A percentile compares a stretch with the other conserved stretches of the same genome.
Conservation (phyloP, 2,329 filamentous ascomycete genomes). For the Chrysosporium keratinophilum region DNA sequence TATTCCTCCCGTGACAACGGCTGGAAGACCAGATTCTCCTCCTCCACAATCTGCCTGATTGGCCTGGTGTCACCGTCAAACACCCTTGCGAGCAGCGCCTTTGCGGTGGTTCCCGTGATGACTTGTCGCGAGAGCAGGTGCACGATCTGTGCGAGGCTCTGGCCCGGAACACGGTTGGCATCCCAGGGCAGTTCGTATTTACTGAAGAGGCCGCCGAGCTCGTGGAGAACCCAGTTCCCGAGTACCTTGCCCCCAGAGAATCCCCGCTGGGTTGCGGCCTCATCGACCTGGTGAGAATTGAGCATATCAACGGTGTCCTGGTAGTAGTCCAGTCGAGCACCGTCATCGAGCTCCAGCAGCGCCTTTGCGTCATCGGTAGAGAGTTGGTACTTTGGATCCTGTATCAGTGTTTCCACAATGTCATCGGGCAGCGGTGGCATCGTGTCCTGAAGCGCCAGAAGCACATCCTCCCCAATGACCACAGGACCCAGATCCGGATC, state of each 20-base stretch:
- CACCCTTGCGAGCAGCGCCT: conserved; percentile 47
- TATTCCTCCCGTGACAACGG: conserved; percentile 50
- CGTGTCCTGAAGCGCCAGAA: conserved; percentile 51
- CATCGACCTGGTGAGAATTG: conserved; percentile 20
- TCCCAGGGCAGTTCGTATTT: conserved; percentile 43
- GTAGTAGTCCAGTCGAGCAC: conserved; percentile 72
- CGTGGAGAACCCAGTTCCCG: conserved; percentile 65
- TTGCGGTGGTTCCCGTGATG: conserved; percentile 49
- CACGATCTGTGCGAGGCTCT: conserved; percentile 38
- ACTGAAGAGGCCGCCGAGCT: conserved; percentile 54
- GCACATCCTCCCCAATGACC: conserved; percentile 59
- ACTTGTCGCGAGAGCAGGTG: conserved; percentile 34
- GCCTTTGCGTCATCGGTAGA: conserved; percentile 74
- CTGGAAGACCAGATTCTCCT: conserved; percentile 46
- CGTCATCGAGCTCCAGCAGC: conserved; percentile 64
- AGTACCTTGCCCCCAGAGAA: conserved; percentile 38
- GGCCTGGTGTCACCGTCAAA: conserved; percentile 43
- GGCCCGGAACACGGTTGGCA: conserved; percentile 31
- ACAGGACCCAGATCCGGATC: conserved; percentile 83
- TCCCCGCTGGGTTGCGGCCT: conserved; percentile 1
- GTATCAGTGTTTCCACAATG: conserved; percentile 52
- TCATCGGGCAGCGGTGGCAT: conserved; percentile 64
- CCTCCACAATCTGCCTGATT: conserved; percentile 45
- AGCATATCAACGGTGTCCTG: conserved; percentile 36
- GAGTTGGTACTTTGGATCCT: conserved; percentile 51